Evolutionary conservation across 768 basidiomycete species (phyloP).

Genomic region (Lactifluus volemus): DNA sequence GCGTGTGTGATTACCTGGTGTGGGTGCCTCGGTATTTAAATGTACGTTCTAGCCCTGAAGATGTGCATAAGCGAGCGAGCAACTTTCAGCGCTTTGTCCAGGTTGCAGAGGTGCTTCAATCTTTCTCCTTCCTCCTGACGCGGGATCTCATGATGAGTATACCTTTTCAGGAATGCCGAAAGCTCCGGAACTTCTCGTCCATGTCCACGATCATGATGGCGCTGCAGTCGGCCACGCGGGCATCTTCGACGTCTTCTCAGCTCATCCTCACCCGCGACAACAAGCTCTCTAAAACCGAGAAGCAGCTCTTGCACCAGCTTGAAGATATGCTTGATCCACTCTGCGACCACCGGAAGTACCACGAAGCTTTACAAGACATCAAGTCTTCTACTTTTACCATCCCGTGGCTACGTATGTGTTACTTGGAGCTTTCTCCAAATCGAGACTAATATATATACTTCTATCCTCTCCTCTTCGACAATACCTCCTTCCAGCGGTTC

Average conservation of each 20-base stretch:
- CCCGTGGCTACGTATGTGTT: constrained; percentile 33
- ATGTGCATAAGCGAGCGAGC: constrained; percentile 30
- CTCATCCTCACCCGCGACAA: constrained; percentile 24
- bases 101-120: constrained; percentile 30
- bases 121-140: not conserved
- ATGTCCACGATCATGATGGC: constrained; percentile 36
- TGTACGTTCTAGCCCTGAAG: constrained; percentile 30
- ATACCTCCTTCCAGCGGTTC: constrained; percentile 26
- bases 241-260: constrained; percentile 30
- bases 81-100: constrained; percentile 39
- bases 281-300: constrained; percentile 15
- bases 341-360: constrained; percentile 32
- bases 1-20: constrained; percentile 16
- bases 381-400: constrained; percentile 23
- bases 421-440: not conserved
- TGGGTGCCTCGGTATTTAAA: constrained; percentile 26
- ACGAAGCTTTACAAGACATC: constrained; percentile 26
- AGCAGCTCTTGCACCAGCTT: constrained; percentile 24
- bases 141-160: not conserved
- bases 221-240: constrained; percentile 33
- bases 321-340: constrained; percentile 27
- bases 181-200: constrained; percentile 37
- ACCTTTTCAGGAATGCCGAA: constrained; percentile 33
- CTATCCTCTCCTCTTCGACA: too few species aligned
- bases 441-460: not conserved